Percentiles rank a stretch among this genome's conserved stretches.
These are phyloP conservation scores for Globisporangium sylvaticum DNA, from an alignment of 352 stramenopile genomes.

Conservation along the genomic window DNA sequence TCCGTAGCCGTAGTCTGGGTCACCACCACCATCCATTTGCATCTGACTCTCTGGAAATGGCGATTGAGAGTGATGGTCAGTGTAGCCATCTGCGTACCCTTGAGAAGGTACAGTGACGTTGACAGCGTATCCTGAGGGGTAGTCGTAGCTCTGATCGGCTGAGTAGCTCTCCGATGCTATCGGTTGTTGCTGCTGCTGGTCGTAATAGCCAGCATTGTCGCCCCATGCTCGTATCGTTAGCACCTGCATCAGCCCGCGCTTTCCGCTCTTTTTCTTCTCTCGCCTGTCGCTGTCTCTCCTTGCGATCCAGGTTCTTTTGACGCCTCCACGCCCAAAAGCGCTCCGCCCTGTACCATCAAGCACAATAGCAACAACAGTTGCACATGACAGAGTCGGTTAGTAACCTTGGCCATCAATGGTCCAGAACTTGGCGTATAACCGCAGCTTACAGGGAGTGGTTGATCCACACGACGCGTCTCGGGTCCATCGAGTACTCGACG, in stretches of 20 bases:
- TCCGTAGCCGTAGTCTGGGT: background rate
- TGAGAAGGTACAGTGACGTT: too few species aligned
- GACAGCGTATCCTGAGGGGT: background rate
- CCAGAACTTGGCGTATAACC: background rate
- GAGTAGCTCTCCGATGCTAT: background rate
- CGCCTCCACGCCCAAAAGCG: constrained; percentile 49
- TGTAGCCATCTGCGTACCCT: constrained; percentile 4
- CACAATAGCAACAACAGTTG: constrained; percentile 2
- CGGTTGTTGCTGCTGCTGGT: background rate
- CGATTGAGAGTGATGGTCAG: constrained; percentile 4
- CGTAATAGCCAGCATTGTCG: background rate
- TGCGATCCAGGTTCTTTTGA: constrained; percentile 25
- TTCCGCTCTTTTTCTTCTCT: constrained; percentile 20
- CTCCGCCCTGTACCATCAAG: constrained; percentile 25
- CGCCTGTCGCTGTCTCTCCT: constrained; percentile 15
- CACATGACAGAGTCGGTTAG: constrained; percentile 1
- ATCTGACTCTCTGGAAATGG: background rate
- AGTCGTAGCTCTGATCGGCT: background rate
- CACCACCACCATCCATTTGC: background rate
- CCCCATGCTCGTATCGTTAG: background rate
- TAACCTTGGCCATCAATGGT: background rate
- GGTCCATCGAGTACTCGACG: constrained; percentile 67
- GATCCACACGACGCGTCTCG: constrained; percentile 56
- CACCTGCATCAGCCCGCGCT: background rate
- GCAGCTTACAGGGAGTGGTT: constrained; percentile 56